Evolutionary conservation across 1,284 basidiomycete genomes (phyloP), one percentile per base, ranked within the genome.

Genomic region (Malassezia sympodialis): DNA sequence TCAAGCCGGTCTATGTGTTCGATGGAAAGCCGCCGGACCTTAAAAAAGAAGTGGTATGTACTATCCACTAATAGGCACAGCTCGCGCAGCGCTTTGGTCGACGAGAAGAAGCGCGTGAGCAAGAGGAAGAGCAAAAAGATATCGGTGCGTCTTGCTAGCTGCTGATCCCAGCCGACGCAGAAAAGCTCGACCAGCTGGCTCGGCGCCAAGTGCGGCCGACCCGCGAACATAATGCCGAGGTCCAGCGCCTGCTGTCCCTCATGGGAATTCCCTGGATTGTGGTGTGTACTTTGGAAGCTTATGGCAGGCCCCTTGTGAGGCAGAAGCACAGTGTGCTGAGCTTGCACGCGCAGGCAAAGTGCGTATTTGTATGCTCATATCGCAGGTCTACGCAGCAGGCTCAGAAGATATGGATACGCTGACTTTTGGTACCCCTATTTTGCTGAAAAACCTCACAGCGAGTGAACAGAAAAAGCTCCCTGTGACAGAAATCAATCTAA

Each of bases 321-420:
- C 94, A 1, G 94, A 98, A 76, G 94, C 94, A 0, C 94, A 98
- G 73, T 98, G 94, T 67, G 94, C 94, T 1, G 93, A 98, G 76
- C 83, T 99, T 3, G 90, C 90, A 14, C 83, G 90, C 27, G 90
- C 89, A 8, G 91, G 90, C 53, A 93, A 94, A 79, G 88, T 62
- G 48, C 50, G 59, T 11, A 35, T 4, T 14, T 1, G 4, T 10
- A 14, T 31, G 10, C n/a, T 11, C 2, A 21, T 19, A 10, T 32
- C 17, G 15, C 66, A 89, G 87, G 88, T 96, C 19, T 98, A 87
- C 70, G 94, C 88, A 0, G 91, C 91, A 4, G 94, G 94, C 6
- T 96, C 90, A 0, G 94, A 98, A 77, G 94, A 99, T 75, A 99
- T 99, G 94, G 94, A 98, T 70, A 99, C 94, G 3, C 82, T 99